These are phyloP conservation scores for Fomitopsis serialis DNA, from an alignment of 768 basidiomycete genomes.

Conservation along the genomic window DNA sequence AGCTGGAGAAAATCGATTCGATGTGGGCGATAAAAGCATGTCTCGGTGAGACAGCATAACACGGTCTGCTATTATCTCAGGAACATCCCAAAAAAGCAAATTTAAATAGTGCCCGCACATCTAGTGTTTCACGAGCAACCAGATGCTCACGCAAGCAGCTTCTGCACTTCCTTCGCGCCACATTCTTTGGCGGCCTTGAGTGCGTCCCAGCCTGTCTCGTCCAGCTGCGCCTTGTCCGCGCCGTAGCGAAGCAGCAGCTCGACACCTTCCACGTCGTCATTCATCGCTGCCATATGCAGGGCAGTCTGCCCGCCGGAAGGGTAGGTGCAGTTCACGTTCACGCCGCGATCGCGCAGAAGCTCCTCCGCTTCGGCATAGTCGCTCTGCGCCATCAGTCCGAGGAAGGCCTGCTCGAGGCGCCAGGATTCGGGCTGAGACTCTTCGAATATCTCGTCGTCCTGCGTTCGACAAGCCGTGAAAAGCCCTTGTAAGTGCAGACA, in stretches of 20 bases:
- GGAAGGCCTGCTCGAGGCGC: background rate
- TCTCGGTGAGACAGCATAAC: background rate
- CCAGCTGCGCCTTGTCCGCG: background rate
- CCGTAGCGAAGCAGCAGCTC: background rate
- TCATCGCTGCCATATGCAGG: background rate
- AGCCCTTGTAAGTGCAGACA: background rate
- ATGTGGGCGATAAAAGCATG: slow-evolving; percentile 37
- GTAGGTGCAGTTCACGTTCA: background rate
- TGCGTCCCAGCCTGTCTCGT: background rate
- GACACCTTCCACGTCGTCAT: background rate
- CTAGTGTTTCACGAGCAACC: too few species aligned
- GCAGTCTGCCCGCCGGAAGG: too few species aligned
- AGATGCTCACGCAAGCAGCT: background rate
- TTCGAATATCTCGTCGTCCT: background rate
- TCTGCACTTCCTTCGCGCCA: background rate
- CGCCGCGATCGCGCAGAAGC: background rate
- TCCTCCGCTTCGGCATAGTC: background rate
- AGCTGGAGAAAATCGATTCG: slow-evolving; percentile 50
- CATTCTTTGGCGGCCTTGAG: background rate
- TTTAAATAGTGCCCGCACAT: too few species aligned
- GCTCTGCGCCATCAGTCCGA: background rate
- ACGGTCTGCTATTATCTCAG: too few species aligned
- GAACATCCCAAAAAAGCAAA: too few species aligned
- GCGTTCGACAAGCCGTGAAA: background rate
- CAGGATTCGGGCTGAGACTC: background rate